A percentile compares a stretch with the other conserved stretches of the same genome.
Evolutionary conservation across 768 basidiomycete species (phyloP).

Genomic region (Boletus barrowsii): DNA sequence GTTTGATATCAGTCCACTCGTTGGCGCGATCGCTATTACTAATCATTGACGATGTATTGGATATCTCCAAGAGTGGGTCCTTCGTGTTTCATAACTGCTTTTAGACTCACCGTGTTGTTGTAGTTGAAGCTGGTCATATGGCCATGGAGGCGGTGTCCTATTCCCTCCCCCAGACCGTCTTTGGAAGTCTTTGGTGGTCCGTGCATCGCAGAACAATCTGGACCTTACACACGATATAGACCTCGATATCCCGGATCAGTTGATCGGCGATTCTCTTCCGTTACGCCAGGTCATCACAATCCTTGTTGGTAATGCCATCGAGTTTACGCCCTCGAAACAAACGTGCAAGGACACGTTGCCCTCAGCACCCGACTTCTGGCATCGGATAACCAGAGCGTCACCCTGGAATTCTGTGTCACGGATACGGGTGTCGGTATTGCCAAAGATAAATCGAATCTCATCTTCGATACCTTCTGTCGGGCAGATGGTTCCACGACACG

Average conservation of each 20-base stretch:
- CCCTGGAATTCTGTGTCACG: conserved; percentile 94
- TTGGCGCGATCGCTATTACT: conserved; percentile 88
- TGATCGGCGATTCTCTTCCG: conserved; percentile 92
- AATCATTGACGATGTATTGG: conserved; percentile 99
- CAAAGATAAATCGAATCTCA: conserved; percentile 95
- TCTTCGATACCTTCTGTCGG: conserved; percentile 99
- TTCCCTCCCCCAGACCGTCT: conserved; percentile 94
- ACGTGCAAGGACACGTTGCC: conserved; percentile 82
- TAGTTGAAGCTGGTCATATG: conserved; percentile 99
- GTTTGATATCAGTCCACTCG: conserved; percentile 90
- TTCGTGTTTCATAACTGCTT: not conserved
- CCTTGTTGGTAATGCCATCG: conserved; percentile 93
- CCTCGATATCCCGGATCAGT: conserved; percentile 91
- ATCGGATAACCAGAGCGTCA: conserved; percentile 84
- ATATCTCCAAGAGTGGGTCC: conserved; percentile 95
- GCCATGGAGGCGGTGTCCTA: conserved; percentile 99
- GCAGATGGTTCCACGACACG: conserved; percentile 97
- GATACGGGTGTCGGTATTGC: conserved; percentile 99
- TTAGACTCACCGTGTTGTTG: conserved; percentile 9
- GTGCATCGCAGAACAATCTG: conserved; percentile 93
- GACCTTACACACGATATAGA: conserved; percentile 97
- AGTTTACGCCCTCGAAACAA: conserved; percentile 86
- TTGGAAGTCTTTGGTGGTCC: conserved; percentile 93
- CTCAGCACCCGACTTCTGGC: conserved; percentile 81
- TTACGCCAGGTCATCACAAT: conserved; percentile 95